A percentile compares a stretch with the other conserved stretches of the same genome.
These are phyloP conservation scores for Plantago rigida DNA, from an alignment of 305 asterid species.

Conservation along the genomic window DNA sequence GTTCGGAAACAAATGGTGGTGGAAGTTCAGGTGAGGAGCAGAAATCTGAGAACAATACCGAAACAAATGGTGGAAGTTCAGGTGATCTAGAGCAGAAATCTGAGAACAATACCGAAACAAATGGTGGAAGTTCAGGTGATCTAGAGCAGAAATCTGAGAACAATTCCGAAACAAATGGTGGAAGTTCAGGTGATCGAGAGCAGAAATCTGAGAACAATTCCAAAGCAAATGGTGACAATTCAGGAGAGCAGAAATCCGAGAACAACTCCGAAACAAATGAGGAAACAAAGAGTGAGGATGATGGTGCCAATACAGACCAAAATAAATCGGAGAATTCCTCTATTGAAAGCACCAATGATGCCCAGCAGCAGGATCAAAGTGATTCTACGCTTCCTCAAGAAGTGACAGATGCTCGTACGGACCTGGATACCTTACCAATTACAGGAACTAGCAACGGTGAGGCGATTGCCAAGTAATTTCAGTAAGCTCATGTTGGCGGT, in stretches of 20 bases:
- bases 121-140: no score
- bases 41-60: not conserved
- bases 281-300: constrained; percentile 28
- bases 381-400: constrained; percentile 48
- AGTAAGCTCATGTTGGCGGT: not conserved
- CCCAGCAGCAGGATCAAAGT: constrained; percentile 25
- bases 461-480: constrained; percentile 37
- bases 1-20: not conserved
- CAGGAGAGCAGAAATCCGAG: no score
- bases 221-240: no score
- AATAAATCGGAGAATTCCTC: constrained; percentile 31
- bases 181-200: no score
- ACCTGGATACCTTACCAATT: constrained; percentile 57
- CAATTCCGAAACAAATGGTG: no score
- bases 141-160: no score
- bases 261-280: not conserved
- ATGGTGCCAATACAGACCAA: constrained; percentile 35
- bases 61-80: no score
- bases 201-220: no score
- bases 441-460: constrained; percentile 41
- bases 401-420: constrained; percentile 57
- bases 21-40: constrained; percentile 1
- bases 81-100: no score
- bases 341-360: constrained; percentile 2
- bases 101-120: no score